phyloP scores from a whole-genome alignment of 345 rosid species.

The Citrus australasica region DNA sequence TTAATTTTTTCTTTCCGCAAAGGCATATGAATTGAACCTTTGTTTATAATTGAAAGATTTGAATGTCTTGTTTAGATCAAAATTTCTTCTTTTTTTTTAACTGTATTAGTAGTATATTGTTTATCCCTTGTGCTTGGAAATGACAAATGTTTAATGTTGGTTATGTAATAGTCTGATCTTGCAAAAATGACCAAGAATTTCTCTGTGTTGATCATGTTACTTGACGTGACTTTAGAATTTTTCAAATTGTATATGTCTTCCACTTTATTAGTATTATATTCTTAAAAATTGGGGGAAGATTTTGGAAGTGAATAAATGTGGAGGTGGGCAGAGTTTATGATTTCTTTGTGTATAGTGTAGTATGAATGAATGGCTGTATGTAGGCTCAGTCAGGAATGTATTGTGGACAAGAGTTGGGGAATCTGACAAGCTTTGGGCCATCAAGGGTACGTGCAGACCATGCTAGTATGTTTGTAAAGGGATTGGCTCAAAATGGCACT shows the following conservation, averaged over 20 bases:
- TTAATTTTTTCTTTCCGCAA: background rate
- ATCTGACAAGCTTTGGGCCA: conserved; percentile 51
- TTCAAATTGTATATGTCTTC: background rate
- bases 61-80: background rate
- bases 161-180: background rate
- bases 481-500: conserved; percentile 55
- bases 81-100: background rate
- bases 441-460: conserved; percentile 47
- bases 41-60: background rate
- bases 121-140: background rate
- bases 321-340: conserved; percentile 23
- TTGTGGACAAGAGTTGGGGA: conserved; percentile 63
- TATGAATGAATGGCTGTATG: conserved; percentile 57
- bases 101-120: background rate
- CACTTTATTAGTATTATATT: background rate
- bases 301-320: conserved; percentile 4
- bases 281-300: conserved; percentile 13
- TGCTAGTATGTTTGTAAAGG: conserved; percentile 46
- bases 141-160: background rate
- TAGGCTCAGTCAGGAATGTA: conserved; percentile 64
- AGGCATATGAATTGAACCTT: background rate
- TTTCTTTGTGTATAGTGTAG: conserved; percentile 31
- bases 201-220: background rate
- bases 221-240: background rate
- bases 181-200: background rate